Evolutionary conservation across 2,329 filamentous ascomycete species (phyloP).

Genomic region (Alternaria consortialis): DNA sequence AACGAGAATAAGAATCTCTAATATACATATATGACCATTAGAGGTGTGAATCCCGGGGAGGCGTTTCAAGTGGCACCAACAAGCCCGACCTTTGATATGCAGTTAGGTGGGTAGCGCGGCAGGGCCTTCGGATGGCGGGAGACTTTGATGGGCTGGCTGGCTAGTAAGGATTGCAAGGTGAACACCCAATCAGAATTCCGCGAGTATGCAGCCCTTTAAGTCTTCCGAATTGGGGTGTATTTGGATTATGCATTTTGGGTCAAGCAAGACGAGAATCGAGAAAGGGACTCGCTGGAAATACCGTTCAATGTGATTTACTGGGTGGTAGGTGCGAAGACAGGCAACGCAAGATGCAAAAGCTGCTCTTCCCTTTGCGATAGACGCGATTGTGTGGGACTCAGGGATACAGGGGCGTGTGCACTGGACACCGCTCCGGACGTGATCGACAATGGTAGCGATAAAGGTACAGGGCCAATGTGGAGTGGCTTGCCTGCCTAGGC

Average conservation of each 20-base stretch:
- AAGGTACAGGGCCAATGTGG: constrained; percentile 1
- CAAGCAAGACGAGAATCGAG: background rate
- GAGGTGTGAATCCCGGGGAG: constrained; percentile 17
- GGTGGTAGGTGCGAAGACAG: background rate
- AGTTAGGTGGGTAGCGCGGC: constrained; percentile 30
- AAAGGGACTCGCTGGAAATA: background rate
- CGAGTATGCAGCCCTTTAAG: background rate
- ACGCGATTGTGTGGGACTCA: constrained; percentile 5
- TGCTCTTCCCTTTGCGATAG: background rate
- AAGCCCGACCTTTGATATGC: constrained; percentile 25
- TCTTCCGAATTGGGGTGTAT: background rate
- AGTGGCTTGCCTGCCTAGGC: constrained; percentile 10
- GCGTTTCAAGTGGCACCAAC: constrained; percentile 28
- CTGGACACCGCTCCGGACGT: constrained; percentile 9
- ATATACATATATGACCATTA: constrained; percentile 29
- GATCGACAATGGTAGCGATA: constrained; percentile 21
- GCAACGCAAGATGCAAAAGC: background rate
- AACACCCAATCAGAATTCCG: constrained; percentile 21
- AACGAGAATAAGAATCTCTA: constrained; percentile 16
- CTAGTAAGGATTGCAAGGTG: constrained; percentile 14
- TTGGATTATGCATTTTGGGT: background rate
- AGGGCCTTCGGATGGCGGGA: constrained; percentile 25
- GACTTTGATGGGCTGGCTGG: constrained; percentile 14
- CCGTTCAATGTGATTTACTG: background rate
- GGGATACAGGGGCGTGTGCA: constrained; percentile 12